Conservation (phyloP, 352 stramenopile species). For the Pythium insidiosum region DNA sequence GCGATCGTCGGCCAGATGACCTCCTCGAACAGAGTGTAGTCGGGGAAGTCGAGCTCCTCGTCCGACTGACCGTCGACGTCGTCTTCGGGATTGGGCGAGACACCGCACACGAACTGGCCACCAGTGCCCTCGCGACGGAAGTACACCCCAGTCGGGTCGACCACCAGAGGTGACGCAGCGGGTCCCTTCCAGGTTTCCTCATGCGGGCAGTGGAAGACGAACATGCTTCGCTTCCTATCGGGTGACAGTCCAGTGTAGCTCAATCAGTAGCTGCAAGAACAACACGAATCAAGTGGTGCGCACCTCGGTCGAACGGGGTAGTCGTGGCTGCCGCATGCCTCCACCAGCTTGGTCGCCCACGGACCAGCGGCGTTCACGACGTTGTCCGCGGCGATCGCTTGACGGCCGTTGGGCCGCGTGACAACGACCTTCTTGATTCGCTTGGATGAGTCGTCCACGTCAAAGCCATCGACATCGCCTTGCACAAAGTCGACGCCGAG, state of each 20-base stretch:
- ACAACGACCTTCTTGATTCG: conserved; percentile 59
- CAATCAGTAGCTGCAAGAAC: conserved; percentile 60
- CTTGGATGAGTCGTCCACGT: conserved; percentile 34
- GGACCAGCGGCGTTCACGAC: conserved; percentile 72
- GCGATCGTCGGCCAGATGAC: conserved; percentile 80
- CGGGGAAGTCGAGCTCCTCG: conserved; percentile 59
- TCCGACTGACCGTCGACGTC: conserved; percentile 53
- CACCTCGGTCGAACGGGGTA: conserved; percentile 65
- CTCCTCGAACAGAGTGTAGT: conserved; percentile 68
- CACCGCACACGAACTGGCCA: conserved; percentile 67
- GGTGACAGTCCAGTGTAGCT: conserved; percentile 77
- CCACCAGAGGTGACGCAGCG: conserved; percentile 53
- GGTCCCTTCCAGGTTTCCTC: conserved; percentile 69
- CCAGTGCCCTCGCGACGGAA: conserved; percentile 65
- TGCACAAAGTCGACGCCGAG: conserved; percentile 67
- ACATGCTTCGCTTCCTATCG: conserved; percentile 71
- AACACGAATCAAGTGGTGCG: conserved; percentile 67
- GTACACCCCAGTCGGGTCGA: conserved; percentile 74
- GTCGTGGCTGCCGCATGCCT: conserved; percentile 58
- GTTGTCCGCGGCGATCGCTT: conserved; percentile 34
- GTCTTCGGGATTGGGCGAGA: conserved; percentile 45
- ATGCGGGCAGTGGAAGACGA: conserved; percentile 68
- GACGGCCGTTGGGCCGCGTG: conserved; percentile 17
- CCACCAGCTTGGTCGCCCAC: conserved; percentile 61
- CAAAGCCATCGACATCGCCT: conserved; percentile 61